Base-by-base conservation (phyloP, 805 yeast species). In the Candida maesae region DNA sequence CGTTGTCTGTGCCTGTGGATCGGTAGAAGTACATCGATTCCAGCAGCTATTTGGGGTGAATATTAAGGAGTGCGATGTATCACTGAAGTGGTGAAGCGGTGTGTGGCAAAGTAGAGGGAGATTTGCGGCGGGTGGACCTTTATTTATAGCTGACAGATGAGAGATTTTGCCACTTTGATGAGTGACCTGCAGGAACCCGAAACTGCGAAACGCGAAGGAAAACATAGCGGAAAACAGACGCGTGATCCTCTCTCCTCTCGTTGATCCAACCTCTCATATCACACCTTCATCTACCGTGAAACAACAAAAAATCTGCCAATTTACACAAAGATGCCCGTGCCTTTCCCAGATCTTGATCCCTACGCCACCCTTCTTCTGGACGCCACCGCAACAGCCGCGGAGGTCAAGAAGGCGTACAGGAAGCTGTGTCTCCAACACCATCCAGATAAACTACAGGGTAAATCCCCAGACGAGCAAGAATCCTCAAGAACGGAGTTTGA, bases 351-450 rank as follows among this genome's bases (percentile, higher is more conserved):
- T 42, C 61, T 80, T 5, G 76, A 84, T 50, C 89, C 88, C 0
- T 84, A 84, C 53, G 73, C 64, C 33, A 69, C 67, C 3, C 65
- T 84, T 12, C 72, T 63, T 2, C 69, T 81, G 1, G 39, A 41
- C 0, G 50, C 45, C 5, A 52, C 58, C 0, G 71, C 76, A 3
- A 59, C 77, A 4, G 76, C 73, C 1, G 63, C 73, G 0, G 81
- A 71, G 11, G 73, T 87, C 48, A 85, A 83, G 55, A 79, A 74
- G 53, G 74, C 85, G 0, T 84, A 84, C 53, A 73, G 84, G 49
- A 77, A 76, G 44, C 55, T 73, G 26, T 84, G 90, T 48, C 64
- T 84, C 23, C 62, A 66, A 36, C 71, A 74, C 45, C 95, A 84
- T 56, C 95, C 95, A 1, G 95, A 84, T 59, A 84, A 84, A 55